Evolutionary conservation across 768 basidiomycete genomes (phyloP), one percentile per base, ranked within the genome.

Genomic region (Russula ochroleuca): DNA sequence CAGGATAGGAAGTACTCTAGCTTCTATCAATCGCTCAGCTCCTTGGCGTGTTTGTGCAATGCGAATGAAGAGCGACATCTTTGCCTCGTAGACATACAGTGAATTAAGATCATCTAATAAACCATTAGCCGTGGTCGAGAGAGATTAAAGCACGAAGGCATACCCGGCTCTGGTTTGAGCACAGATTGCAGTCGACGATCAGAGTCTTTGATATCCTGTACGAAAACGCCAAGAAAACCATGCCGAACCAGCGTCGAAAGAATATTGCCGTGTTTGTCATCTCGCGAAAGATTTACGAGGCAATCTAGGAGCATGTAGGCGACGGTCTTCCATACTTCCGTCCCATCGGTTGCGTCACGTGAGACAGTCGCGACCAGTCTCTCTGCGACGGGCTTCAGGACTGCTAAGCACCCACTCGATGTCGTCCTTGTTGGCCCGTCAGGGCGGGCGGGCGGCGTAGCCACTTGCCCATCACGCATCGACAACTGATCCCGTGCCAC

Each of bases 261-360:
- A 23, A 91, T 78, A 13, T 78, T 70, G 59, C 88, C 81, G 53
- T 87, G 86, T 74, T 85, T 88, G 67, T 93, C 88, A 53, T 77
- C 73, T 31, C 82, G 82, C 43, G 85, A 90, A 0, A 95, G 76
- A 49, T 88, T 83, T 19, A 89, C 81, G 9, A 95, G 79, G 0
- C 90, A 86, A 69, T 95, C 92, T 48, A 98, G 78, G 3, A 94
- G 78, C 79, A 94, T 89, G 72, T 94, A 98, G 10, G 95, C 92
- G 17, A 98, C 85, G 3, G 94, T 95, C 75, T 92, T 92, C 96
- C 96, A 98, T 2, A 98, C 92, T 73, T 98, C 94, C 19, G 91
- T 86, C 8, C 94, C 95, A 67, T 97, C 94, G 59, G 92, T 90
- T 1, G 94, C 94, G 71, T 98, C 96, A n/a, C 92, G 81, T 23